A percentile compares a stretch with the other conserved stretches of the same genome.
phyloP scores from a whole-genome alignment of 768 basidiomycete genomes.

The Tricholoma hemisulphureum region DNA sequence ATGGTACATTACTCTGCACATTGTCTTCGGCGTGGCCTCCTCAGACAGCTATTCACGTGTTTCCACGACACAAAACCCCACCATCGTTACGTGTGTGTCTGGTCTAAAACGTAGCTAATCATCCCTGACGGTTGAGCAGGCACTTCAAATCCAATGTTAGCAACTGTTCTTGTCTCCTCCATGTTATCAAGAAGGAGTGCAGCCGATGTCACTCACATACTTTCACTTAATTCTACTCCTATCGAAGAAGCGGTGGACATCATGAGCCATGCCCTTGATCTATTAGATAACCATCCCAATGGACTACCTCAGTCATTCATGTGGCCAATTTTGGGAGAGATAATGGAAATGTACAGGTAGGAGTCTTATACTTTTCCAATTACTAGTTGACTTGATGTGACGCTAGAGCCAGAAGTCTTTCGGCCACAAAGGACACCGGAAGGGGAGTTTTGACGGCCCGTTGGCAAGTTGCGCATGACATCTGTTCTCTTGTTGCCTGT shows the following conservation, averaged over 20 bases:
- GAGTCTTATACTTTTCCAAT: slow-evolving; percentile 14
- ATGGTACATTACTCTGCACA: slow-evolving; percentile 53
- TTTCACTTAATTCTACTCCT: slow-evolving; percentile 43
- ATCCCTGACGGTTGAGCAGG: slow-evolving; percentile 2
- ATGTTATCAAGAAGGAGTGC: slow-evolving; percentile 53
- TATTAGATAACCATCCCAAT: slow-evolving; percentile 45
- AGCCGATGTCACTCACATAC: slow-evolving; percentile 57
- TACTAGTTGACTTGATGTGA: background rate
- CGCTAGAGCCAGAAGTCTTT: slow-evolving; percentile 11
- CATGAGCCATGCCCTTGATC: slow-evolving; percentile 44
- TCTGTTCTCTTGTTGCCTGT: slow-evolving; percentile 61
- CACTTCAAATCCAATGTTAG: slow-evolving; percentile 18
- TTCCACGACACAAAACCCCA: slow-evolving; percentile 37
- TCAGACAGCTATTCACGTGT: slow-evolving; percentile 41
- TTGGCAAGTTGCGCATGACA: slow-evolving; percentile 65
- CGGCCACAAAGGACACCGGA: slow-evolving; percentile 30
- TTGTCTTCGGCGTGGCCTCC: slow-evolving; percentile 42
- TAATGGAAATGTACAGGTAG: slow-evolving; percentile 52
- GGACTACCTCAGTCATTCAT: slow-evolving; percentile 41
- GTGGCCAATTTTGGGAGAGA: slow-evolving; percentile 41
- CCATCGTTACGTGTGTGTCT: slow-evolving; percentile 3
- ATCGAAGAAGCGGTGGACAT: slow-evolving; percentile 44
- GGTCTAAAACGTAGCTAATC: background rate
- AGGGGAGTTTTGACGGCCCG: slow-evolving; percentile 42
- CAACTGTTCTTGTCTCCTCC: slow-evolving; percentile 36